Base-by-base conservation (phyloP, 2,329 filamentous ascomycete genomes). In the Byssochlamys sp. region DNA sequence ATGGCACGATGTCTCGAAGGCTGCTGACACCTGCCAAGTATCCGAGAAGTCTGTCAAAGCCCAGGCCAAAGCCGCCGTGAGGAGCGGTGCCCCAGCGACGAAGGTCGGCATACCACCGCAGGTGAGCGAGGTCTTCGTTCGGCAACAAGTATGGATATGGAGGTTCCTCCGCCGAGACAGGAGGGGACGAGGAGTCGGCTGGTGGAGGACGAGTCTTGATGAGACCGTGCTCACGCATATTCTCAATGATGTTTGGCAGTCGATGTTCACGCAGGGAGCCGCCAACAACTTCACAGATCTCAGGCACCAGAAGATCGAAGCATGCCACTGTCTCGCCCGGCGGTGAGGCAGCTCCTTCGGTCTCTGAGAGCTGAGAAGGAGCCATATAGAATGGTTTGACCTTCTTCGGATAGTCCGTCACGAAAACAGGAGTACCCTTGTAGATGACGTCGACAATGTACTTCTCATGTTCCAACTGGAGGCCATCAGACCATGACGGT, bases 381-480 rank as follows among this genome's bases (percentile, higher is more conserved):
- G 83, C 73, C 88, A 91, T 91, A 73, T 91, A 99, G 75, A 97
- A 99, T 10, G 92, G 90, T 75, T 99, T 99, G 71, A 94, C 85
- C 53, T 80, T 78, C 62, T 84, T 84, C n/a, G 94, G 94, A 69
- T 96, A 99, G 71, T 96, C 81, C 12, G 91, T 97, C 62, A 99
- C 85, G 70, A 97, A 97, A 51, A 97, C 80, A 6, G 94, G 94
- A 1, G 76, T 74, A 19, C 80, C 80, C 53, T 81, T 76, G 63
- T 85, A 85, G 51, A 92, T 68, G 27, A 77, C 77, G 55, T 83
- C 79, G 53, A 94, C 91, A 56, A 99, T 81, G 70, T 86, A 96
- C 69, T 85, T 90, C 75, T 99, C 94, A 75, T 99, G 94, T 71
- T 97, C 92, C 1, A 91, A 87, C 66, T 94, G 89, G 29, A 99